Percentiles rank a stretch among this genome's conserved stretches.
These are phyloP conservation scores for Alternaria burnsii DNA, from an alignment of 2,329 filamentous ascomycete species.

Conservation along the genomic window DNA sequence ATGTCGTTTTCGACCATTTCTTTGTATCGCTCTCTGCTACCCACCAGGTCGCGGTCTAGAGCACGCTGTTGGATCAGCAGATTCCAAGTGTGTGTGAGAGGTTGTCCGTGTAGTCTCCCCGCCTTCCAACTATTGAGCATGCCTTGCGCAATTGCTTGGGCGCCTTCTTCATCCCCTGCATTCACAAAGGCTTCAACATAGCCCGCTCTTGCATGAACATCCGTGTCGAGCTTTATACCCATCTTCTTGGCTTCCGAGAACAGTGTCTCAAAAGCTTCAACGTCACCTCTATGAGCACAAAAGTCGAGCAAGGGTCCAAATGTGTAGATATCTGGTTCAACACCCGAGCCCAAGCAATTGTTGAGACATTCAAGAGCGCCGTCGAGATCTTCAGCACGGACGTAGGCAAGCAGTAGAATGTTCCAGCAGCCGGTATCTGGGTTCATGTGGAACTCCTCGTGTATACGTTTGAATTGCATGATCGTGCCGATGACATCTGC, in stretches of 20 bases:
- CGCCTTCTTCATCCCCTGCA: slow-evolving; percentile 57
- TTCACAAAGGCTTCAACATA: slow-evolving; percentile 70
- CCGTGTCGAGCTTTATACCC: slow-evolving; percentile 31
- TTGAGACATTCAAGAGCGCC: slow-evolving; percentile 72
- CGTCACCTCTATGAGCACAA: slow-evolving; percentile 74
- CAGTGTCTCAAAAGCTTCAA: slow-evolving; percentile 72
- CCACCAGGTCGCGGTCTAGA: slow-evolving; percentile 65
- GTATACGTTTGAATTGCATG: slow-evolving; percentile 70
- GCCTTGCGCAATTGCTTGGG: slow-evolving; percentile 63
- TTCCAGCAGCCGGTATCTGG: slow-evolving; percentile 76
- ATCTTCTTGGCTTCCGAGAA: slow-evolving; percentile 68
- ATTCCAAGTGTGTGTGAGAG: slow-evolving; percentile 78
- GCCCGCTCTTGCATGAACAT: slow-evolving; percentile 37
- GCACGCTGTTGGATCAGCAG: slow-evolving; percentile 75
- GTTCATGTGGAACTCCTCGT: slow-evolving; percentile 61
- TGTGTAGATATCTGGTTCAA: slow-evolving; percentile 68
- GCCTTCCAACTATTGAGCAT: slow-evolving; percentile 60
- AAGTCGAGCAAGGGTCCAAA: slow-evolving; percentile 79
- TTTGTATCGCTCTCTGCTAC: slow-evolving; percentile 62
- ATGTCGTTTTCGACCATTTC: slow-evolving; percentile 64
- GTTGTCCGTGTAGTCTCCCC: slow-evolving; percentile 55
- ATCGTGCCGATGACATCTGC: slow-evolving; percentile 70
- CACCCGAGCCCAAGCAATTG: slow-evolving; percentile 59
- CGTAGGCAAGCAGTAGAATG: slow-evolving; percentile 75
- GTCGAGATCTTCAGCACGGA: slow-evolving; percentile 71